These are phyloP conservation scores for Zygoascus meyerae DNA, from an alignment of 1,139 yeast species.

Conservation along the genomic window DNA sequence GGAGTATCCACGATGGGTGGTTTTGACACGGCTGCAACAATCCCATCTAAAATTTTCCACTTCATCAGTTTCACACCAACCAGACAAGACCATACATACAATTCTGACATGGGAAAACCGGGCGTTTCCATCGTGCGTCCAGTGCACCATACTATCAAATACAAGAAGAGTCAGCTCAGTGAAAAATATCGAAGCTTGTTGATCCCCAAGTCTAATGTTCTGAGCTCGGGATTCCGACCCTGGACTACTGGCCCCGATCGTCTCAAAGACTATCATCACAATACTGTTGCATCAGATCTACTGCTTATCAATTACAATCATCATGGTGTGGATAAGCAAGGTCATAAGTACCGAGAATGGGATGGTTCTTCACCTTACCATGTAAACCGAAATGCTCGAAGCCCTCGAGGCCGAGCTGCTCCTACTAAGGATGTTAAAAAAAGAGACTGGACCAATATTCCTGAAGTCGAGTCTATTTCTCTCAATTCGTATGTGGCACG, in stretches of 20 bases:
- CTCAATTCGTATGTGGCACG: conserved; percentile 74
- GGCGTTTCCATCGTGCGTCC: conserved; percentile 74
- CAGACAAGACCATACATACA: background rate
- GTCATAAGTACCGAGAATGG: conserved; percentile 78
- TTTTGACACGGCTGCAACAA: background rate
- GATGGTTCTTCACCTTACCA: conserved; percentile 88
- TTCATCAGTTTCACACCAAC: conserved; percentile 3
- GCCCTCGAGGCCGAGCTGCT: conserved; percentile 38
- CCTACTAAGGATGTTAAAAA: conserved; percentile 70
- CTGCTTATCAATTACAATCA: conserved; percentile 74
- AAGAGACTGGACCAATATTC: conserved; percentile 61
- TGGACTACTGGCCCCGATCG: conserved; percentile 70
- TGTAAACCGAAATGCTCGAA: conserved; percentile 60
- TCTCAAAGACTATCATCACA: conserved; percentile 67
- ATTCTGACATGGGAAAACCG: conserved; percentile 40
- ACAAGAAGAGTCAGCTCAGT: conserved; percentile 58
- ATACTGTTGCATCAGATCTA: conserved; percentile 69
- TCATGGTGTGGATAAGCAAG: conserved; percentile 46
- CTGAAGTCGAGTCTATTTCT: conserved; percentile 58
- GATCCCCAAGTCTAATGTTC: conserved; percentile 45
- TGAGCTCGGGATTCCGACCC: conserved; percentile 69
- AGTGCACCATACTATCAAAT: conserved; percentile 80
- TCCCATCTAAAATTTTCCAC: background rate
- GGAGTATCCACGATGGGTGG: too few species aligned
- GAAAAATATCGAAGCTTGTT: conserved; percentile 59